A percentile compares a stretch with the other conserved stretches of the same genome.
Conservation (phyloP, 441 rosid genomes). For the Pelargonium cotyledonis region DNA sequence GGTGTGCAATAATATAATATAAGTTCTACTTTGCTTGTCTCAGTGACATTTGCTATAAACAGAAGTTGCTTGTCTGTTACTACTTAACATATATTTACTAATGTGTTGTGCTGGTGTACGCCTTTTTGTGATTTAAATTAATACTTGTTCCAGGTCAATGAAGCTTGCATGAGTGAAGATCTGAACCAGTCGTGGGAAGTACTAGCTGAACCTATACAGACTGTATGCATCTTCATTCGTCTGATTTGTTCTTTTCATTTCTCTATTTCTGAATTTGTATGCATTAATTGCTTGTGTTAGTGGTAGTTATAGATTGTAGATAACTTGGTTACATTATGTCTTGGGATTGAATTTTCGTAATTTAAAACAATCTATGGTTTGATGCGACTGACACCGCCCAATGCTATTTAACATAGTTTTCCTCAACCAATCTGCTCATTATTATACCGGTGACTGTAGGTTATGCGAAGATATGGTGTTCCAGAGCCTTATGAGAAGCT, state of each 20-base stretch:
- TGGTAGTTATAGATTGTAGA: background rate
- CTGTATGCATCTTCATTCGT: slow-evolving; percentile 40
- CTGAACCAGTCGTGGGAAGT: slow-evolving; percentile 86
- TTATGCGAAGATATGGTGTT: slow-evolving; percentile 86
- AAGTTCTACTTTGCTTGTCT: slow-evolving; percentile 8
- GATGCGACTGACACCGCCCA: background rate
- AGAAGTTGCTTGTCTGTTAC: slow-evolving; percentile 4
- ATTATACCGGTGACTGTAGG: slow-evolving; percentile 29
- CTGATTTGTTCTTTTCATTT: background rate
- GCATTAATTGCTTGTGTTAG: background rate
- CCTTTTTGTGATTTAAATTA: background rate
- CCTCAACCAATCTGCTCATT: no score
- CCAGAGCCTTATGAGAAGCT: slow-evolving; percentile 95
- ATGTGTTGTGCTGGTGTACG: background rate
- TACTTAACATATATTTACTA: slow-evolving; percentile 1
- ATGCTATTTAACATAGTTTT: background rate
- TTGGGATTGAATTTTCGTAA: no score
- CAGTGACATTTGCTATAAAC: background rate
- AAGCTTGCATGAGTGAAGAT: slow-evolving; percentile 63
- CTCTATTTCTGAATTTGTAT: background rate
- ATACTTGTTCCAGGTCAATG: slow-evolving; percentile 50
- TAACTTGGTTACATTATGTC: background rate
- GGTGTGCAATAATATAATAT: slow-evolving; percentile 35
- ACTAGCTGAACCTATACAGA: slow-evolving; percentile 89
- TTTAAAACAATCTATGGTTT: background rate